Percentiles rank a stretch among this genome's conserved stretches.
These are phyloP conservation scores for Pythium brachiatum DNA, from an alignment of 352 stramenopile genomes.

Conservation along the genomic window DNA sequence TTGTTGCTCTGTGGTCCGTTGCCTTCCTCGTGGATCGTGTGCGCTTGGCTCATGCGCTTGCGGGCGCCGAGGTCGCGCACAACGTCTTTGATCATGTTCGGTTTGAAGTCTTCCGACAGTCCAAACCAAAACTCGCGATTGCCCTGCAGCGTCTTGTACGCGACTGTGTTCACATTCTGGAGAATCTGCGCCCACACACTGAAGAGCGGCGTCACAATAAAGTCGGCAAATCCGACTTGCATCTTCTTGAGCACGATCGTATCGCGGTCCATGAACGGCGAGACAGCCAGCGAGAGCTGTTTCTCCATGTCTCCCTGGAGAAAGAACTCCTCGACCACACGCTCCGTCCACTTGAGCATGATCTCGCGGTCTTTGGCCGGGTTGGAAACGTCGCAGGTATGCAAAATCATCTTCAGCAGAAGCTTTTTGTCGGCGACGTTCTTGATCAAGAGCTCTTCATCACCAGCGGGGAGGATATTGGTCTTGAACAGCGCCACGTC, in stretches of 20 bases:
- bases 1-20: not conserved
- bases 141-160: constrained; percentile 63
- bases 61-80: constrained; percentile 48
- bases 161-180: constrained; percentile 54
- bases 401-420: constrained; percentile 88
- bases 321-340: constrained; percentile 95
- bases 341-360: constrained; percentile 92
- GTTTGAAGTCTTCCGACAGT: constrained; percentile 82
- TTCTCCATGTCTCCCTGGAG: constrained; percentile 95
- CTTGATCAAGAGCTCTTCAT: constrained; percentile 77
- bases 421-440: constrained; percentile 86
- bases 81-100: constrained; percentile 79
- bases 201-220: constrained; percentile 89
- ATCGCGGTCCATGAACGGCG: constrained; percentile 92
- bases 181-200: constrained; percentile 85
- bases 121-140: constrained; percentile 86
- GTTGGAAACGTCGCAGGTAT: constrained; percentile 95
- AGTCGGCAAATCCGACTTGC: constrained; percentile 95
- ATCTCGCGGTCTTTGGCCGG: constrained; percentile 85
- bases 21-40: constrained; percentile 5
- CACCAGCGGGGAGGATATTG: constrained; percentile 66
- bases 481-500: constrained; percentile 87
- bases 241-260: constrained; percentile 91
- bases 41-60: constrained; percentile 35
- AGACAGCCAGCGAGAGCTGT: constrained; percentile 81